Evolutionary conservation across 106 monocot species (phyloP).

Genomic region (Posidonia australis): DNA sequence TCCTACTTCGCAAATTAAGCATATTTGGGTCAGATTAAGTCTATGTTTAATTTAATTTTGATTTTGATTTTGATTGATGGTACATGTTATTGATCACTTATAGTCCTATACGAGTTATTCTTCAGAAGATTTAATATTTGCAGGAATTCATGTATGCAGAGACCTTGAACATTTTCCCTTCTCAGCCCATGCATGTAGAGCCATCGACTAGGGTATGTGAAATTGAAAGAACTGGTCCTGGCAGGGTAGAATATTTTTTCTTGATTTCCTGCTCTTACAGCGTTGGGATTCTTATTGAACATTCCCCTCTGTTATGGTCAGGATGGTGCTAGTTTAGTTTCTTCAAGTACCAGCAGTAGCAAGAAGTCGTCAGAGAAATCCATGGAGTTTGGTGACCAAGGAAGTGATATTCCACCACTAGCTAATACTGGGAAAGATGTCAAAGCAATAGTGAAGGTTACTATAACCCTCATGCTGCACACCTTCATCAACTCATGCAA

Average conservation of each 20-base stretch:
- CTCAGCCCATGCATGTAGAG: constrained; percentile 75
- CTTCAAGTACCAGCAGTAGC: constrained; percentile 28
- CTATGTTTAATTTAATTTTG: no score
- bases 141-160: constrained; percentile 73
- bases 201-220: constrained; percentile 52
- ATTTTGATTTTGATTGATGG: no score
- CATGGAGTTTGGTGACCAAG: constrained; percentile 35
- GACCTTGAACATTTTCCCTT: constrained; percentile 82
- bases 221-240: no score
- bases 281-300: background rate
- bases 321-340: constrained; percentile 34
- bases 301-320: background rate
- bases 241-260: no score
- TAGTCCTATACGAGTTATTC: background rate
- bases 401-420: constrained; percentile 14
- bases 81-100: background rate
- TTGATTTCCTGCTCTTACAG: no score
- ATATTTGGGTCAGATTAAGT: no score
- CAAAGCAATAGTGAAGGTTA: constrained; percentile 20
- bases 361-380: constrained; percentile 32
- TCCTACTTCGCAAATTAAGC: no score
- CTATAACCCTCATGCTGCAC: background rate
- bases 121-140: constrained; percentile 33
- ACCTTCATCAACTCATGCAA: background rate
- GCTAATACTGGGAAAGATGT: constrained; percentile 23